Base-by-base conservation (phyloP, 108 stramenopile genomes). In the Skeletonema grethae region DNA sequence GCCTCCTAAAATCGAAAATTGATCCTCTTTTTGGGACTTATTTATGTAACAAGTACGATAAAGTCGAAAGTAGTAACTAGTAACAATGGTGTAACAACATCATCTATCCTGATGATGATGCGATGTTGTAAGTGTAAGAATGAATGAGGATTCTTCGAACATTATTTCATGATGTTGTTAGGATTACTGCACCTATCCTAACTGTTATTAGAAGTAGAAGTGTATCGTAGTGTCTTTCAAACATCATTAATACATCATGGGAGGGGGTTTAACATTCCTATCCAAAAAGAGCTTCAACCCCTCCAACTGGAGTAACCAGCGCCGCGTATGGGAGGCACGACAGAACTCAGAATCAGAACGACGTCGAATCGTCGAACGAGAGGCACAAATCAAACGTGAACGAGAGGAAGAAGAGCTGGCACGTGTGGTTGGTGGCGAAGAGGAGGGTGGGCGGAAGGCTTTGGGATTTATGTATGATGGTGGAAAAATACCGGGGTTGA, bases 241-340 rank as follows among this genome's bases (percentile, higher is more conserved):
- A 28, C 25, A 28, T 28, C 25, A 46, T 8, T 11, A 63, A 35
- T n/a, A n/a, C n/a, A n/a, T n/a, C 45, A 95, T 95, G 93, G 93
- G 91, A 36, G 86, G 83, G 65, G 90, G 93, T 43, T 75, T 95
- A 60, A 85, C 86, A 29, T 95, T 95, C 74, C 75, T 95, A 38
- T 89, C 90, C 29, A 92, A 95, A 68, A 92, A 95, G 72, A 80
- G 78, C 24, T 95, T 95, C 84, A 91, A 95, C 68, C 93, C 93
- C 15, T 81, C 88, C 38, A 95, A 92, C 64, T 73, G 82, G 66
- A 68, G 76, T 15, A 95, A 92, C 61, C 85, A 87, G 70, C 85
- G 87, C 43, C 73, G 63, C 12, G 91, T 92, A 7, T 95, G 86
- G 86, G 93, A 95, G 67, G 86, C 88, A 13, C 75, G 85, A 55